These are phyloP conservation scores for Xylaria sp. DNA, from an alignment of 2,329 filamentous ascomycete species.

Conservation along the genomic window DNA sequence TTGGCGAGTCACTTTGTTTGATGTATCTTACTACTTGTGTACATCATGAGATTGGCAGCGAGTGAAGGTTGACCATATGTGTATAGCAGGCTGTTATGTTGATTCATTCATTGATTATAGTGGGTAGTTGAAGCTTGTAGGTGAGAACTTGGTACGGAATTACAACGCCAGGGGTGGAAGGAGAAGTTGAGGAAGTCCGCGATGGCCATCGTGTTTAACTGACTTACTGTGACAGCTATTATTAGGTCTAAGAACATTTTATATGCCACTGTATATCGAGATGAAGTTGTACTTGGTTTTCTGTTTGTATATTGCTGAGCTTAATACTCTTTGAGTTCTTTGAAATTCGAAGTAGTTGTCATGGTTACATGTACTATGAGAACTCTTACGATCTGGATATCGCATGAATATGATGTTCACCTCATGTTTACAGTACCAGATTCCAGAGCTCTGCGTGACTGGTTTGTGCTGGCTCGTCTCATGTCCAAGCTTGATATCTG, in stretches of 20 bases:
- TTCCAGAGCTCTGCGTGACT: no score
- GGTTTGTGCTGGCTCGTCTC: no score
- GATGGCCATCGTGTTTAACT: not conserved
- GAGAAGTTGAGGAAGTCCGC: not conserved
- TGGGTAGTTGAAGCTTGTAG: not conserved
- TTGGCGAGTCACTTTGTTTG: not conserved
- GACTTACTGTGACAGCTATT: not conserved
- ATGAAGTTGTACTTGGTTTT: not conserved
- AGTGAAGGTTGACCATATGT: not conserved
- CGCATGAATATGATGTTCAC: no score
- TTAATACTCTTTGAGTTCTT: not conserved
- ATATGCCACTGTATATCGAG: not conserved
- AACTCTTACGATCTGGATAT: not conserved
- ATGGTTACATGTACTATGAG: not conserved
- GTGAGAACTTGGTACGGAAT: not conserved
- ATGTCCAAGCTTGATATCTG: no score
- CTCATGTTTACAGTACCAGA: no score
- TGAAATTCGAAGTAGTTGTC: not conserved
- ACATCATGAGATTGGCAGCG: not conserved
- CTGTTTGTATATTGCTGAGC: not conserved
- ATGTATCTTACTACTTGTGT: not conserved
- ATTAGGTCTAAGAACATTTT: not conserved
- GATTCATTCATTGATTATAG: not conserved
- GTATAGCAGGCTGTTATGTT: no score
- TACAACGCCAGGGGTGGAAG: not conserved